These are phyloP conservation scores for Beauveria sp. DNA, from an alignment of 2,329 filamentous ascomycete species.

Conservation along the genomic window DNA sequence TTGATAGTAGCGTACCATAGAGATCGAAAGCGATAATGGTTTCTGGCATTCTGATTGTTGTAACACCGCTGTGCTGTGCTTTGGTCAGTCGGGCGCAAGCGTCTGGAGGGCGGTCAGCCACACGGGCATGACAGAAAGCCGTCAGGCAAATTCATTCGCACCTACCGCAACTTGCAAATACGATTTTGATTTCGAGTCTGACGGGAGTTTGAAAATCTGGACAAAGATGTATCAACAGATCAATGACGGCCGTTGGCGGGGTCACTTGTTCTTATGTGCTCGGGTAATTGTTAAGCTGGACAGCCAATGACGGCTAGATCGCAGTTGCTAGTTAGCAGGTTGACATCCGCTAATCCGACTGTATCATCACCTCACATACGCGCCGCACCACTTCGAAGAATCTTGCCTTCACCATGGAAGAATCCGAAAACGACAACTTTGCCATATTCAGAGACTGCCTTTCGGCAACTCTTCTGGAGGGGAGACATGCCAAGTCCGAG, in stretches of 20 bases:
- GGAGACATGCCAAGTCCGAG: constrained; percentile 38
- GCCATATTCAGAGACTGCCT: constrained; percentile 68
- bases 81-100: neutral
- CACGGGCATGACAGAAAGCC: neutral
- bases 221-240: neutral
- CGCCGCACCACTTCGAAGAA: neutral
- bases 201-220: neutral
- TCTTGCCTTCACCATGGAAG: neutral
- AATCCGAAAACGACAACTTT: constrained; percentile 23
- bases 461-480: constrained; percentile 59
- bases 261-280: neutral
- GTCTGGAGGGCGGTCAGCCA: neutral
- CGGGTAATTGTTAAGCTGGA: neutral
- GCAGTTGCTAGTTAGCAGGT: neutral
- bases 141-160: neutral
- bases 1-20: constrained; percentile 68
- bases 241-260: neutral
- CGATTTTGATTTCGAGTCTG: neutral
- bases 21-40: constrained; percentile 63
- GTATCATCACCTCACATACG: neutral
- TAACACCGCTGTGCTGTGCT: neutral
- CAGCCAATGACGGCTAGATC: constrained; percentile 1
- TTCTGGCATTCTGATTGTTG: constrained; percentile 18
- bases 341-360: constrained; percentile 5
- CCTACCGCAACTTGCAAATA: neutral